Base-by-base conservation (phyloP, 257 asterid genomes). In the Oldenlandia corymbosa region DNA sequence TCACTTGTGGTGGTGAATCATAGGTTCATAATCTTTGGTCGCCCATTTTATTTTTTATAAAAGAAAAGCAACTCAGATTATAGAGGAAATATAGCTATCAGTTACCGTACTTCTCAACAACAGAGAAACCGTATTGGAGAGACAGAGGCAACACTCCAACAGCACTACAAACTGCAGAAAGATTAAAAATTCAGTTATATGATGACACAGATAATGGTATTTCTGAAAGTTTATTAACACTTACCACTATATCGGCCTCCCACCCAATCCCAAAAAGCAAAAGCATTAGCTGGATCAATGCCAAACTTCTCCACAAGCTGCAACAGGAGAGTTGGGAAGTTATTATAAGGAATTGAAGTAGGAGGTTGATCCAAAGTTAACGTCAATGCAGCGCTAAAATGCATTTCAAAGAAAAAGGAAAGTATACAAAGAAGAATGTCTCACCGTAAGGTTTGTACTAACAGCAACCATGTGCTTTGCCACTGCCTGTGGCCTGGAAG, bases 211-310 rank as follows among this genome's bases (percentile, higher is more conserved):
- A n/a, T 54, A 65, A 58, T 28, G 28, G 69, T 73, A 62, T 62
- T 18, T 37, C 27, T 26, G 60, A 57, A 51, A 67, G 57, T 10
- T 54, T 59, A 49, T 63, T 66, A 59, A 68, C 64, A 70, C 85
- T 67, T 82, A 86, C 99, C 97, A 48, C 99, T 93, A 71, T 87
- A 90, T 72, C 97, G 95, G 62, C 99, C 99, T 80, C 99, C 99
- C 36, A 93, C 99, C 99, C 99, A 93, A 72, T 93, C 99, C 99
- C 99, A 93, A 84, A 90, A 90, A 53, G 99, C 99, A 79, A 93
- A 93, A 75, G 99, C 92, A 87, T 93, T 93, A 34, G 84, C 85
- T 65, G 99, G 99, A 82, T 93, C 97, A 65, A 93, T 93, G 68
- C 99, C 99, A 74, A 93, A 93, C 79, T 90, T 82, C 75, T 93